These are phyloP conservation scores for Xylaria sp. DNA, from an alignment of 2,329 filamentous ascomycete genomes.

Conservation along the genomic window DNA sequence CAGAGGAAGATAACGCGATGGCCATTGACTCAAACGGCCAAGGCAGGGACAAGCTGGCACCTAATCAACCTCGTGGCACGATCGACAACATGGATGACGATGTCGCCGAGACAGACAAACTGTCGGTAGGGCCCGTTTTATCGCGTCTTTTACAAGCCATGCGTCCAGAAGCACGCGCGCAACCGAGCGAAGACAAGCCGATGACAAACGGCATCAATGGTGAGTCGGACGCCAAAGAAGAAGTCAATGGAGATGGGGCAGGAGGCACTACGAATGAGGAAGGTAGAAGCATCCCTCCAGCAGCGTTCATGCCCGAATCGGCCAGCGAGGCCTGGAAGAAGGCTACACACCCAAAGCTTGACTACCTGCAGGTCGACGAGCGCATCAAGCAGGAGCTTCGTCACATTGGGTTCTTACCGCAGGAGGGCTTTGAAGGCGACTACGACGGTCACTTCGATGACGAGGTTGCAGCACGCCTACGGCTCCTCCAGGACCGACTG, in stretches of 20 bases:
- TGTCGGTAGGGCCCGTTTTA: constrained; percentile 89
- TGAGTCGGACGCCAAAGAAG: constrained; percentile 62
- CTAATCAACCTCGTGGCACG: constrained; percentile 84
- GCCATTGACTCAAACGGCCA: constrained; percentile 74
- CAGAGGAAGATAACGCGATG: constrained; percentile 88
- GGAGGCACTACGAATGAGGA: constrained; percentile 52
- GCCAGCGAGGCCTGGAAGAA: constrained; percentile 82
- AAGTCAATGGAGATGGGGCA: constrained; percentile 61
- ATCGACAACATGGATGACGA: constrained; percentile 91
- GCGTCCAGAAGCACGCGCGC: constrained; percentile 76
- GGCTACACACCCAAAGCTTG: constrained; percentile 77
- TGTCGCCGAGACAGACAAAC: constrained; percentile 85
- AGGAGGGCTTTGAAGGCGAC: constrained; percentile 73
- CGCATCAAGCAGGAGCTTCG: constrained; percentile 90
- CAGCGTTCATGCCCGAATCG: constrained; percentile 83
- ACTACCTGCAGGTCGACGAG: constrained; percentile 88
- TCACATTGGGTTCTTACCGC: constrained; percentile 86
- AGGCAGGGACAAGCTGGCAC: constrained; percentile 72
- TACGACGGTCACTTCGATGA: constrained; percentile 94
- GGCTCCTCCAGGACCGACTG: constrained; percentile 83
- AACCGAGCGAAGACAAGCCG: constrained; percentile 67
- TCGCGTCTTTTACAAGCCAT: constrained; percentile 83
- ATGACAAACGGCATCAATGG: constrained; percentile 61
- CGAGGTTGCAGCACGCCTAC: constrained; percentile 89
- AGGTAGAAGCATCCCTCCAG: constrained; percentile 68